These are phyloP conservation scores for Pseudocercospora macadamiae DNA, from an alignment of 2,329 filamentous ascomycete genomes.

Conservation along the genomic window DNA sequence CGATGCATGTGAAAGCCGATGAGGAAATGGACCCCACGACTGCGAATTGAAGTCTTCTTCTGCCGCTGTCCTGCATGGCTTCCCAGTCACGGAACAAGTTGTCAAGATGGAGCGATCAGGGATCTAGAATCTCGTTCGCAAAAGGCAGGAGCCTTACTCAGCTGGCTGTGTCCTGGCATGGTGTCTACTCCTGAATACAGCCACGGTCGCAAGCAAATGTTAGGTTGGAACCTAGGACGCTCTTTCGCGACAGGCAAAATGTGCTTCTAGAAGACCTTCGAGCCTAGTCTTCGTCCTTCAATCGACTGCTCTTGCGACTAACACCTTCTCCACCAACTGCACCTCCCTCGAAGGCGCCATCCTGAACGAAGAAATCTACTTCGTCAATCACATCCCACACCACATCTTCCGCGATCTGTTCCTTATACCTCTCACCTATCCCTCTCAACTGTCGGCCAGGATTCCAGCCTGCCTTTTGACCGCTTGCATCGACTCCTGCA, in stretches of 20 bases:
- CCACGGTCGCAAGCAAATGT: too few species aligned
- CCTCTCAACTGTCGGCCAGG: conserved; percentile 54
- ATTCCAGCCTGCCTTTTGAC: conserved; percentile 34
- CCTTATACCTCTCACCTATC: conserved; percentile 78
- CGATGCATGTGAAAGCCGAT: conserved; percentile 1
- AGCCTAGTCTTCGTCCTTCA: conserved; percentile 30
- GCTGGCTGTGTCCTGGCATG: too few species aligned
- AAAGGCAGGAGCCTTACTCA: too few species aligned
- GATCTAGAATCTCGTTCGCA: too few species aligned
- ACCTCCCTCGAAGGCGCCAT: conserved; percentile 51
- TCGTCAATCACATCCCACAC: conserved; percentile 94
- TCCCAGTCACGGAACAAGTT: too few species aligned
- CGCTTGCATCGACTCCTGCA: conserved; percentile 25
- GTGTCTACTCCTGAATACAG: too few species aligned
- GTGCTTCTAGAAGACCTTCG: too few species aligned
- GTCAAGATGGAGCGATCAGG: background rate
- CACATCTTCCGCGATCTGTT: conserved; percentile 93
- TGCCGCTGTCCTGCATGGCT: too few species aligned
- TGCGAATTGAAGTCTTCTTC: too few species aligned
- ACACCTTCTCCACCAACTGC: conserved; percentile 26
- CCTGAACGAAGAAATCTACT: conserved; percentile 83
- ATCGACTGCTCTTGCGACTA: conserved; percentile 23
- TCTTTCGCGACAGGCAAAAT: too few species aligned
- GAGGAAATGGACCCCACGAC: background rate
- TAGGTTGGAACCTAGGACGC: too few species aligned